A percentile compares a stretch with the other conserved stretches of the same genome.
These are phyloP conservation scores for Crucibulum parvulum DNA, from an alignment of 1,284 basidiomycete species.

Conservation along the genomic window DNA sequence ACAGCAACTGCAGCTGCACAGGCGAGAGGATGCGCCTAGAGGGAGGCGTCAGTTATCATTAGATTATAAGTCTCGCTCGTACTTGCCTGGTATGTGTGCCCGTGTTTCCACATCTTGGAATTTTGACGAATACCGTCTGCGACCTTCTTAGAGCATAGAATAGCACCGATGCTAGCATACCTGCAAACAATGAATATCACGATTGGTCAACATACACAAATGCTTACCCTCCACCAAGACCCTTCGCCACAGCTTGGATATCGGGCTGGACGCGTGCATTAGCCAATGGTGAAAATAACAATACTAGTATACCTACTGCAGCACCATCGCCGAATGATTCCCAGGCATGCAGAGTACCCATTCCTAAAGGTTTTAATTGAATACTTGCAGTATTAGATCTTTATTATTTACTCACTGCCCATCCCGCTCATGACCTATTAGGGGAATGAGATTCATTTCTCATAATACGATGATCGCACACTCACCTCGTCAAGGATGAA, in stretches of 20 bases:
- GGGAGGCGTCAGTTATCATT: not conserved
- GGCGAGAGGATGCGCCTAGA: slow-evolving; percentile 72
- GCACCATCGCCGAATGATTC: slow-evolving; percentile 80
- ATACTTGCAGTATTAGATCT: slow-evolving; percentile 2
- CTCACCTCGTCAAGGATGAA: slow-evolving; percentile 84
- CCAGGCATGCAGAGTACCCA: slow-evolving; percentile 89
- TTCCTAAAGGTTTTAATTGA: slow-evolving; percentile 50
- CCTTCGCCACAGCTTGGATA: slow-evolving; percentile 87
- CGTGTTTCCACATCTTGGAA: slow-evolving; percentile 81
- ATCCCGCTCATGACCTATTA: slow-evolving; percentile 73
- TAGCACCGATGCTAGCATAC: slow-evolving; percentile 84
- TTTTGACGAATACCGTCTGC: slow-evolving; percentile 71
- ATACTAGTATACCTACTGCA: slow-evolving; percentile 35
- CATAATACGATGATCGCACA: slow-evolving; percentile 2
- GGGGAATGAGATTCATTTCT: not conserved
- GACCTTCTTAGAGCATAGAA: slow-evolving; percentile 77
- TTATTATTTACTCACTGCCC: slow-evolving; percentile 63
- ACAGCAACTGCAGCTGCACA: slow-evolving; percentile 84
- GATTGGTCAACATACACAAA: not conserved
- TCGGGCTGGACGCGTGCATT: slow-evolving; percentile 56
- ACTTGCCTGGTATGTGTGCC: slow-evolving; percentile 84
- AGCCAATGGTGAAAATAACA: slow-evolving; percentile 1
- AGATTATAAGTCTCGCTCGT: not conserved
- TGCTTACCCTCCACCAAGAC: slow-evolving; percentile 82
- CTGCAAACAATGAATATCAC: slow-evolving; percentile 40